These are phyloP conservation scores for Calocybe gangraenosa DNA, from an alignment of 768 basidiomycete species.

Conservation along the genomic window DNA sequence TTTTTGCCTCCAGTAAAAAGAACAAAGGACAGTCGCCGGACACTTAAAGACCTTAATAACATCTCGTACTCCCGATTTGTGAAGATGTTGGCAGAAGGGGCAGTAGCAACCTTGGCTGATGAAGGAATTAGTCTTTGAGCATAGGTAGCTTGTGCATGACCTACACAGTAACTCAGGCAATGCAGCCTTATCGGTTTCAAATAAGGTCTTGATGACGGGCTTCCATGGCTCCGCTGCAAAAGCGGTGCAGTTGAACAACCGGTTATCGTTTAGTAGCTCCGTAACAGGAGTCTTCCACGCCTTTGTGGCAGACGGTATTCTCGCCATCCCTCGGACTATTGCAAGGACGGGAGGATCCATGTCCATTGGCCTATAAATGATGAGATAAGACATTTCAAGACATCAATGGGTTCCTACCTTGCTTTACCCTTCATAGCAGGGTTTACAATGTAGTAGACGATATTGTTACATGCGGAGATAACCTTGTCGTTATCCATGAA, in stretches of 20 bases:
- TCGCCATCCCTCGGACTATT: constrained; percentile 76
- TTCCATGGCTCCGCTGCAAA: constrained; percentile 63
- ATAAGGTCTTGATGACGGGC: constrained; percentile 70
- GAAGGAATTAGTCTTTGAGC: constrained; percentile 24
- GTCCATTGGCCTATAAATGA: constrained; percentile 61
- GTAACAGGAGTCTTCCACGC: constrained; percentile 79
- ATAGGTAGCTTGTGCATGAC: constrained; percentile 27
- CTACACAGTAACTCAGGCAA: constrained; percentile 80
- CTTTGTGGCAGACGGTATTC: constrained; percentile 71
- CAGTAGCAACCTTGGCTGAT: constrained; percentile 71
- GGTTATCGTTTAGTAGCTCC: constrained; percentile 81
- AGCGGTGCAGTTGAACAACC: constrained; percentile 77
- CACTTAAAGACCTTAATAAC: constrained; percentile 76
- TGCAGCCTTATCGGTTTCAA: constrained; percentile 83
- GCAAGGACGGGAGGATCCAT: constrained; percentile 63
- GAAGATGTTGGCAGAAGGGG: constrained; percentile 94
- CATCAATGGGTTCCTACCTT: constrained; percentile 40
- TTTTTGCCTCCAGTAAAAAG: constrained; percentile 89
- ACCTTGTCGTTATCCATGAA: constrained; percentile 84
- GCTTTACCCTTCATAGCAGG: constrained; percentile 77
- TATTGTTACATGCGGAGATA: constrained; percentile 70
- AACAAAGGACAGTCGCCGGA: constrained; percentile 83
- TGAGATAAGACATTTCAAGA: neutral
- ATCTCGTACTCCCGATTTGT: constrained; percentile 94
- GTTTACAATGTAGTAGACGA: constrained; percentile 78